phyloP scores from a whole-genome alignment of 1,284 basidiomycete genomes.

The Malassezia furfur region DNA sequence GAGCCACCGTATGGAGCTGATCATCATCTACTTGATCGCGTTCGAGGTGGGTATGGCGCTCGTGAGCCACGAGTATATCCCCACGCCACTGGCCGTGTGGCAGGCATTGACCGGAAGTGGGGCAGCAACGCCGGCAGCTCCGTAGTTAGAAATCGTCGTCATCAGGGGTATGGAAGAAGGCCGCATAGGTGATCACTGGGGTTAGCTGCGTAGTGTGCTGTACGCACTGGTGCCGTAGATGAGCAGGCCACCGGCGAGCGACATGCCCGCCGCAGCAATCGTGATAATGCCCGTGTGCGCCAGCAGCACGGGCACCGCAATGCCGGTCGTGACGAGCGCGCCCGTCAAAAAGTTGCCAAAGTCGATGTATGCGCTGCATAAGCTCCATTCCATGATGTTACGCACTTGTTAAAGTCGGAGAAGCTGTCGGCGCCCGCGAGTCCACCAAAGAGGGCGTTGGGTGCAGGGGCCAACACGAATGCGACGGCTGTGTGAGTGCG shows the following conservation, averaged over 20 bases:
- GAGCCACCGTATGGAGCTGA: conserved; percentile 43
- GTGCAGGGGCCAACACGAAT: conserved; percentile 88
- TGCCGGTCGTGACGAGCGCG: conserved; percentile 74
- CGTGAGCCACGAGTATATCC: conserved; percentile 33
- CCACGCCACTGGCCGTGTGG: conserved; percentile 19
- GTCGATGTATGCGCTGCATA: conserved; percentile 55
- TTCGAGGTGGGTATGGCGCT: conserved; percentile 35
- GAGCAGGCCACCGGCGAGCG: conserved; percentile 80
- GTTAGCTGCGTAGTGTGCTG: neutral
- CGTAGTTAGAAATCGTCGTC: conserved; percentile 40
- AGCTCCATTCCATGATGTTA: neutral
- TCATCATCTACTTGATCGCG: conserved; percentile 40
- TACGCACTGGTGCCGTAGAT: conserved; percentile 88
- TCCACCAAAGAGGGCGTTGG: conserved; percentile 66
- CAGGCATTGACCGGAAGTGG: neutral
- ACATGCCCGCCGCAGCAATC: conserved; percentile 80
- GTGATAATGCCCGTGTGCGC: conserved; percentile 83
- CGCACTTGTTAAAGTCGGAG: conserved; percentile 53
- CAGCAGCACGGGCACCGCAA: conserved; percentile 82
- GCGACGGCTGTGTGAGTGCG: conserved; percentile 58
- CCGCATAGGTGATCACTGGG: conserved; percentile 20
- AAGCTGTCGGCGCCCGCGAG: conserved; percentile 54
- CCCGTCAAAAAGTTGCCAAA: conserved; percentile 92
- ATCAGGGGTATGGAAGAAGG: conserved; percentile 41
- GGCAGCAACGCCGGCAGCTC: neutral